Conservation (phyloP, 768 basidiomycete species). For the Boletus coccyginus region DNA sequence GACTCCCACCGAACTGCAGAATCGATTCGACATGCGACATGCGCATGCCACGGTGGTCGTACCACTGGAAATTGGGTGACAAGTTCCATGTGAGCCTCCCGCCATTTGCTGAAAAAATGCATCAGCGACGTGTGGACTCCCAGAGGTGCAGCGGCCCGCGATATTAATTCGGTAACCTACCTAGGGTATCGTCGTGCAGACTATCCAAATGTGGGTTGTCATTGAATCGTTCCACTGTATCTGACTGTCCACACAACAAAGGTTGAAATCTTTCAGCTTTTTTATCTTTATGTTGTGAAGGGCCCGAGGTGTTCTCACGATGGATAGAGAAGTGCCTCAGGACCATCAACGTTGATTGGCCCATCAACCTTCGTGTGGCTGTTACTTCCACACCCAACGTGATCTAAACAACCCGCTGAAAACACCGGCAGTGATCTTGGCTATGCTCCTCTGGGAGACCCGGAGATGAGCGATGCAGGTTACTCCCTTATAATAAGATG, state of each 20-base stretch:
- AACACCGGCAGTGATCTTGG: slow-evolving; percentile 10
- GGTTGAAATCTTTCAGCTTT: neutral
- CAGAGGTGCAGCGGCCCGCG: neutral
- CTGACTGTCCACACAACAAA: too few relatives aligned
- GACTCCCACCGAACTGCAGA: neutral
- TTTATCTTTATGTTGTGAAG: too few relatives aligned
- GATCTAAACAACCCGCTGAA: neutral
- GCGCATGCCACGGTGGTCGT: too few relatives aligned
- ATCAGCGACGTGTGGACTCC: too few relatives aligned
- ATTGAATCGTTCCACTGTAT: too few relatives aligned
- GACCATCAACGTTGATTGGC: neutral
- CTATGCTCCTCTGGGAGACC: neutral
- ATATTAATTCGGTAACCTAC: neutral
- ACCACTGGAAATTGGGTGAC: neutral
- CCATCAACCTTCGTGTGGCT: neutral
- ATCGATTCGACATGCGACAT: neutral
- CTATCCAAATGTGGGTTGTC: too few relatives aligned
- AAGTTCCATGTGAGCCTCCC: too few relatives aligned
- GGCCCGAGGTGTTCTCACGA: neutral
- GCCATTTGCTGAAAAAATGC: too few relatives aligned
- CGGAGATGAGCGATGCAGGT: neutral
- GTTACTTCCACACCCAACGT: neutral
- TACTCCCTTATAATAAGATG: neutral
- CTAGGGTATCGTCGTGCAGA: too few relatives aligned
- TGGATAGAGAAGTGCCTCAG: neutral